These are phyloP conservation scores for Moricandia arvensis DNA, from an alignment of 345 rosid genomes.

Conservation along the genomic window DNA sequence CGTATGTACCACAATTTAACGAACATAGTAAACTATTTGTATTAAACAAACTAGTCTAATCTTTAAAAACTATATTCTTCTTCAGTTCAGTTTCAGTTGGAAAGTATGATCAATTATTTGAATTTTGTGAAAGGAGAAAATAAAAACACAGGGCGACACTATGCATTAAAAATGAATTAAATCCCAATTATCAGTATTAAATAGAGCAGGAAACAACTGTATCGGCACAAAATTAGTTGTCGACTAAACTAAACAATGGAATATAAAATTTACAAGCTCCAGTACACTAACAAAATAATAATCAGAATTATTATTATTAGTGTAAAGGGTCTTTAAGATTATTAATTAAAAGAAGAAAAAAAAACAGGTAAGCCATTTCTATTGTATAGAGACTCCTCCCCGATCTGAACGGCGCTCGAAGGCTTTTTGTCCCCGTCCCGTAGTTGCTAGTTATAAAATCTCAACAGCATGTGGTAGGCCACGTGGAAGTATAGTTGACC, in stretches of 20 bases:
- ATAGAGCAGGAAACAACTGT: constrained; percentile 30
- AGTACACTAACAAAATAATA: too few species aligned
- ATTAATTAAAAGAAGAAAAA: neutral
- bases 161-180: neutral
- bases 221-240: constrained; percentile 33
- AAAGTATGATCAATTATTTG: constrained; percentile 32
- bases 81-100: constrained; percentile 31
- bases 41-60: neutral
- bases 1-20: constrained; percentile 1
- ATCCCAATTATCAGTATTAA: neutral
- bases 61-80: constrained; percentile 33
- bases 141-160: neutral
- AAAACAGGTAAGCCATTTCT: constrained; percentile 33
- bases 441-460: neutral
- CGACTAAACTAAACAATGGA: neutral
- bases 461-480: constrained; percentile 4
- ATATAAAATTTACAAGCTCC: neutral
- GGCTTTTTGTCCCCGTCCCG: constrained; percentile 1
- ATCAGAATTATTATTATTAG: too few species aligned
- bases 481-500: constrained; percentile 13
- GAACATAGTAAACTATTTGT: neutral
- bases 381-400: neutral
- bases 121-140: neutral
- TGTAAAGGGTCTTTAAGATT: neutral
- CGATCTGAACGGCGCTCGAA: constrained; percentile 36